Evolutionary conservation across 2,329 filamentous ascomycete species (phyloP).

Genomic region (Eutypa lata): DNA sequence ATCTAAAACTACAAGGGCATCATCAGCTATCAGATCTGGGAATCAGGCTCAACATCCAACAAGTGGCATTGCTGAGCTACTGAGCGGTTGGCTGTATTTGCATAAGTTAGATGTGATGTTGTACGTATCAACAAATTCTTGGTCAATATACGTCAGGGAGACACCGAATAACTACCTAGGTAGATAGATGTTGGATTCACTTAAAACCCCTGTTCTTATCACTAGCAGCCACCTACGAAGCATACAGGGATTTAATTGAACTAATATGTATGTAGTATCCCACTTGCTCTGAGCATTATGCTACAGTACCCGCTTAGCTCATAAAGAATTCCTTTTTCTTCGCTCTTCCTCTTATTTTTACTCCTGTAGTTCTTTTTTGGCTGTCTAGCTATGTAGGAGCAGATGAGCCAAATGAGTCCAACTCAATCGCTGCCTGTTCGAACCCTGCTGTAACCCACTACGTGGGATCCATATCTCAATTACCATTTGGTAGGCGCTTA

Average conservation of each 20-base stretch:
- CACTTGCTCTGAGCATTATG: background rate
- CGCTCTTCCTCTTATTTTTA: background rate
- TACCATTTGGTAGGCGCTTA: background rate
- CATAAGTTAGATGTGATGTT: too few species aligned
- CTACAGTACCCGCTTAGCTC: too few species aligned
- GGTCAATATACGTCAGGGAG: too few species aligned
- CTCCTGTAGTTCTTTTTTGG: background rate
- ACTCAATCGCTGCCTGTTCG: background rate
- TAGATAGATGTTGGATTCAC: background rate
- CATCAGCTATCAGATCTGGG: background rate
- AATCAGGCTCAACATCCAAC: background rate
- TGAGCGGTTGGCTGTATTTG: too few species aligned
- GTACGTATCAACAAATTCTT: too few species aligned
- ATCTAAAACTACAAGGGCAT: background rate
- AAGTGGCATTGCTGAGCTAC: background rate
- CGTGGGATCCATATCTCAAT: background rate
- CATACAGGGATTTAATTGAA: too few species aligned
- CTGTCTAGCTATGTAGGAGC: too few species aligned
- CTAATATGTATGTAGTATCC: background rate
- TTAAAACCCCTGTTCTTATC: background rate
- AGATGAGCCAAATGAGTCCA: background rate
- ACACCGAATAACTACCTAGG: background rate
- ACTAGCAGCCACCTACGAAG: too few species aligned
- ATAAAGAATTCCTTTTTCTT: background rate
- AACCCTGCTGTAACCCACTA: background rate